phyloP scores from a whole-genome alignment of 2,329 filamentous ascomycete species.

The Xylariaceae sp. region DNA sequence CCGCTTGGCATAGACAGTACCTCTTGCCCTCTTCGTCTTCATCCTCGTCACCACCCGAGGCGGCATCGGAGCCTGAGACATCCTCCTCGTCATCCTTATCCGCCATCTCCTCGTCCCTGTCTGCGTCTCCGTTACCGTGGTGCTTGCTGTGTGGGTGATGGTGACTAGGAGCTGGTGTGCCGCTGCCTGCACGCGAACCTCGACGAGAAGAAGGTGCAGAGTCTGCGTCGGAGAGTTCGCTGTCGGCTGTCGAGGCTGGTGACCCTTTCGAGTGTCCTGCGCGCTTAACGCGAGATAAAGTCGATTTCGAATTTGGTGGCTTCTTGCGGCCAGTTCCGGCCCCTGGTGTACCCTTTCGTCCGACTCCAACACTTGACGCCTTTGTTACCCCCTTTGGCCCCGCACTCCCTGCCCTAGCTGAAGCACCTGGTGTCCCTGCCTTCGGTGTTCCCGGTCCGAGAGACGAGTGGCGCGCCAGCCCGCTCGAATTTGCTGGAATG shows the following conservation, averaged over 20 bases:
- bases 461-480: conserved; percentile 66
- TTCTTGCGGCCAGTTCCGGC: conserved; percentile 44
- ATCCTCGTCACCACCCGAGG: conserved; percentile 55
- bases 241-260: conserved; percentile 67
- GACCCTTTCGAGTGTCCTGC: conserved; percentile 61
- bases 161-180: conserved; percentile 43
- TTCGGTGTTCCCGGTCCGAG: conserved; percentile 69
- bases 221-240: conserved; percentile 68
- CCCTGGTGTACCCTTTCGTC: conserved; percentile 52
- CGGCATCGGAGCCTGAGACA: conserved; percentile 47
- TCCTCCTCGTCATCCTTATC: conserved; percentile 55
- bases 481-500: conserved; percentile 59
- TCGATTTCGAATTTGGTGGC: conserved; percentile 57
- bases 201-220: conserved; percentile 59
- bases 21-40: conserved; percentile 79
- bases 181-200: conserved; percentile 45
- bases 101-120: conserved; percentile 40
- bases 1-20: conserved; percentile 83
- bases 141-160: conserved; percentile 29
- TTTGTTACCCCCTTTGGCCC: conserved; percentile 62
- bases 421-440: conserved; percentile 45
- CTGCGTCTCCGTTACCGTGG: conserved; percentile 28
- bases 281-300: conserved; percentile 67
- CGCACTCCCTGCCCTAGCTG: conserved; percentile 61
- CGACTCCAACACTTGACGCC: conserved; percentile 44